These are phyloP conservation scores for Micromonas pusilla DNA, from an alignment of 139 green algal species.

Conservation along the genomic window DNA sequence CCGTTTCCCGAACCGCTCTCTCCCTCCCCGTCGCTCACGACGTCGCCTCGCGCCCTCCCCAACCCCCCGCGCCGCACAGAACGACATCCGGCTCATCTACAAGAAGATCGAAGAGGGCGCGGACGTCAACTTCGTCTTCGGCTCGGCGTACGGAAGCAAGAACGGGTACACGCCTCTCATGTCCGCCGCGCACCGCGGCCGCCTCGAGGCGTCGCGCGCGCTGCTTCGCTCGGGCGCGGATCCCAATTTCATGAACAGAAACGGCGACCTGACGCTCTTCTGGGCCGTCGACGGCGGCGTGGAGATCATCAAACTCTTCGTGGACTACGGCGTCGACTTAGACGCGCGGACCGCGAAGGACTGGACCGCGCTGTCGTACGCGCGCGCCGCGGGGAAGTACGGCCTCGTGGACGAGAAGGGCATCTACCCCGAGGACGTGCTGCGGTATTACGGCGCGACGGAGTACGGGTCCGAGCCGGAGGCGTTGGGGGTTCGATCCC, in stretches of 20 bases:
- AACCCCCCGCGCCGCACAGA: conserved; percentile 25
- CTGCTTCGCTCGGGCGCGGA: conserved; percentile 77
- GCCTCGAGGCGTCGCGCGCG: conserved; percentile 73
- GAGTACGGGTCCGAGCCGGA: conserved; percentile 61
- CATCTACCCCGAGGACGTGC: conserved; percentile 81
- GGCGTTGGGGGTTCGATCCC: conserved; percentile 58
- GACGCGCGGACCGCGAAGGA: conserved; percentile 60
- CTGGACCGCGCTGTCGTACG: conserved; percentile 84
- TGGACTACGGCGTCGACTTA: conserved; percentile 66
- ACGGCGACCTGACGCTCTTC: conserved; percentile 75
- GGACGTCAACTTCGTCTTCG: conserved; percentile 93
- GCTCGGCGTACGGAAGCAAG: conserved; percentile 39
- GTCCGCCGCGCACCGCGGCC: conserved; percentile 66
- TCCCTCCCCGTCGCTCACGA: background rate
- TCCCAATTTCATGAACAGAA: conserved; percentile 65
- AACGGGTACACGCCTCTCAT: conserved; percentile 92
- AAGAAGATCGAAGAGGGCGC: conserved; percentile 87
- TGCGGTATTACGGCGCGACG: conserved; percentile 76
- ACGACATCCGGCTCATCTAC: conserved; percentile 76
- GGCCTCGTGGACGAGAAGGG: conserved; percentile 88
- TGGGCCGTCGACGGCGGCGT: conserved; percentile 87
- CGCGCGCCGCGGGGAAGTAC: conserved; percentile 84
- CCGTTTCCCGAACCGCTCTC: background rate
- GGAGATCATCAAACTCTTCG: conserved; percentile 59
- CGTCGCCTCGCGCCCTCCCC: background rate